Evolutionary conservation across 1,284 basidiomycete genomes (phyloP).

Genomic region (Heterobasidion annosum): DNA sequence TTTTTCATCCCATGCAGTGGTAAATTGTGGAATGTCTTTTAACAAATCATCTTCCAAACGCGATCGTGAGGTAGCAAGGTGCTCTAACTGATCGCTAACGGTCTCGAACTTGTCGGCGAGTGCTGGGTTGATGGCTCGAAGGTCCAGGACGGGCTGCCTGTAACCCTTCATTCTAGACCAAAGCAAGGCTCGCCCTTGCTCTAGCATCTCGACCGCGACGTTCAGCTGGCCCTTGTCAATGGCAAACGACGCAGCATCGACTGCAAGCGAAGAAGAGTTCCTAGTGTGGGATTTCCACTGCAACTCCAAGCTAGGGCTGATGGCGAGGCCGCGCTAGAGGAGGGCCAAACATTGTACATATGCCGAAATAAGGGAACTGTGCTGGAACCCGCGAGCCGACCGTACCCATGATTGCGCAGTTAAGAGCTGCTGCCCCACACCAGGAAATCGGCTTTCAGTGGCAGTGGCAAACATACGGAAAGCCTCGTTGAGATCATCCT

Average conservation of each 20-base stretch:
- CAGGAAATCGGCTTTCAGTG: not conserved
- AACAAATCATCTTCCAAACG: not conserved
- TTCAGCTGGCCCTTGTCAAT: slow-evolving; percentile 23
- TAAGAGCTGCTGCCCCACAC: not conserved
- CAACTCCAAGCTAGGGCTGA: not conserved
- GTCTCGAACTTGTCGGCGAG: slow-evolving; percentile 17
- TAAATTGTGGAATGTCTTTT: not conserved
- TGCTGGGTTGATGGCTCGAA: slow-evolving; percentile 11
- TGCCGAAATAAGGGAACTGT: not conserved
- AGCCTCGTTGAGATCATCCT: too few species aligned
- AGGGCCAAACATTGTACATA: not conserved
- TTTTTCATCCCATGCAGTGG: slow-evolving; percentile 9
- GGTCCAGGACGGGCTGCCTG: slow-evolving; percentile 12
- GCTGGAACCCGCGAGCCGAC: not conserved
- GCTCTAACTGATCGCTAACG: slow-evolving; percentile 9
- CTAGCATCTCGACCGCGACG: slow-evolving; percentile 23
- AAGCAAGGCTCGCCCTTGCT: slow-evolving; percentile 21
- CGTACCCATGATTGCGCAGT: not conserved
- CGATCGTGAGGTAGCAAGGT: not conserved
- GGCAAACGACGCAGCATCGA: slow-evolving; percentile 24
- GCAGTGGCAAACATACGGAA: not conserved
- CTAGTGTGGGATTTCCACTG: not conserved
- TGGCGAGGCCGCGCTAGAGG: not conserved
- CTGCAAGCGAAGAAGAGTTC: not conserved
- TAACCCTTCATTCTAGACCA: slow-evolving; percentile 19